Evolutionary conservation across 2,329 filamentous ascomycete genomes (phyloP), one percentile per base, ranked within the genome.

Genomic region (Alternaria viburni): DNA sequence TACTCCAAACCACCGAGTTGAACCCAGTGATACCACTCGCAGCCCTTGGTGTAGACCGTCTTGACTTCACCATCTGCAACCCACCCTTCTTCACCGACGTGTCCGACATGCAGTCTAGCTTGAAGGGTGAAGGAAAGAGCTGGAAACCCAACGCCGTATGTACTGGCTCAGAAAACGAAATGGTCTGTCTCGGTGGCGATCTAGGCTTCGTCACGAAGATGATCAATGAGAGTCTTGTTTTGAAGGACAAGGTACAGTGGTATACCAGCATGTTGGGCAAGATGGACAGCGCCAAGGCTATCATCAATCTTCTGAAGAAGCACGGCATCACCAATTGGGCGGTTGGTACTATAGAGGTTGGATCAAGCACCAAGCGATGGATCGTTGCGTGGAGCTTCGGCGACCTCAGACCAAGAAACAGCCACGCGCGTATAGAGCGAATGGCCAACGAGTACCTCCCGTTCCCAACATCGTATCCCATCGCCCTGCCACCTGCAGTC

Each of bases 241-340:
- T 93, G 2, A 81, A 83, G 17, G 83, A 86, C 0, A 84, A 85
- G 10, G 88, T 97, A 0, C 87, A 88, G 64, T 99, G 96, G 96
- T 98, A 96, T 79, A 96, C 91, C 1, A 89, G 90, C 57, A 96
- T 98, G 93, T 83, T 98, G 0, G 94, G 95, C 0, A 96, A 96
- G 73, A 83, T 92, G 28, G 85, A 86, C 0, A 94, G 90, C 68
- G 84, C 91, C 1, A 82, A 84, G 1, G 79, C 90, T 0, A 81
- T 97, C 0, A 84, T 89, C 6, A 84, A 85, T 55, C 83, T 91
- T 8, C 78, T 89, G 5, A 86, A 86, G 15, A 80, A 85, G 3
- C 75, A 85, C 10, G 83, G 81, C 0, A 86, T 96, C 41, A 83
- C 84, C 41, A 99, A 98, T 76, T 97, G 90, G 70, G 94, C 93